Evolutionary conservation across 257 asterid genomes (phyloP).

Genomic region (Fraxinus quadrangulata): DNA sequence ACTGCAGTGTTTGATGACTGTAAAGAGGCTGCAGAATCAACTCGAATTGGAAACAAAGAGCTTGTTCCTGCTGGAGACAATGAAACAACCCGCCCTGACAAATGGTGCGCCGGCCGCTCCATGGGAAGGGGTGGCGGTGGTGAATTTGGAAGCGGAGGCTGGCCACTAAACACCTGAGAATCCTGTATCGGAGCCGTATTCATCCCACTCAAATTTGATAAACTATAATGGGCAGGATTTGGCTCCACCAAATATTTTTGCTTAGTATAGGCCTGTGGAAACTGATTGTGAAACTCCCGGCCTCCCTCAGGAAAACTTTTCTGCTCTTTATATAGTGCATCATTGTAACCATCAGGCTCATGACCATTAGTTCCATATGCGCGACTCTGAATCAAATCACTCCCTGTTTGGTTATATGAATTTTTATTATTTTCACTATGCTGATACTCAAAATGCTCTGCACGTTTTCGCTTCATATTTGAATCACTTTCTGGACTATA

Average conservation of each 20-base stretch:
- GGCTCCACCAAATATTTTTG: constrained; percentile 38
- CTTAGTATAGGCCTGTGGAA: constrained; percentile 28
- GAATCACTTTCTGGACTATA: constrained; percentile 20
- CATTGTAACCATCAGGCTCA: constrained; percentile 34
- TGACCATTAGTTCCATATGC: constrained; percentile 32
- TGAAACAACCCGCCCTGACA: constrained; percentile 39
- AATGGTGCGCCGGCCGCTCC: constrained; percentile 47
- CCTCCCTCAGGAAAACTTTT: constrained; percentile 31
- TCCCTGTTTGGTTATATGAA: constrained; percentile 31
- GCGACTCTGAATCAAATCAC: constrained; percentile 32
- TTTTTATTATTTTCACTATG: constrained; percentile 27
- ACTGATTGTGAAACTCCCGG: constrained; percentile 28
- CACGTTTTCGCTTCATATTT: constrained; percentile 26
- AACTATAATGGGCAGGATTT: constrained; percentile 32
- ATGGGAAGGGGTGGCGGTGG: constrained; percentile 74
- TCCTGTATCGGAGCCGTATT: constrained; percentile 27
- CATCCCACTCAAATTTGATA: constrained; percentile 22
- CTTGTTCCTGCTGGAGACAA: constrained; percentile 46
- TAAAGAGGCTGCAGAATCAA: constrained; percentile 40
- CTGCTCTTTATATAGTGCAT: constrained; percentile 32
- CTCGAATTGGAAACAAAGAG: constrained; percentile 48
- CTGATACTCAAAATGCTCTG: constrained; percentile 28
- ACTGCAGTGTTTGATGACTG: constrained; percentile 44
- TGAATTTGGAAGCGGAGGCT: constrained; percentile 73
- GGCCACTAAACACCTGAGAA: constrained; percentile 36